phyloP scores from a whole-genome alignment of 2,329 filamentous ascomycete genomes.

The Dryadomyces sulphureus region DNA sequence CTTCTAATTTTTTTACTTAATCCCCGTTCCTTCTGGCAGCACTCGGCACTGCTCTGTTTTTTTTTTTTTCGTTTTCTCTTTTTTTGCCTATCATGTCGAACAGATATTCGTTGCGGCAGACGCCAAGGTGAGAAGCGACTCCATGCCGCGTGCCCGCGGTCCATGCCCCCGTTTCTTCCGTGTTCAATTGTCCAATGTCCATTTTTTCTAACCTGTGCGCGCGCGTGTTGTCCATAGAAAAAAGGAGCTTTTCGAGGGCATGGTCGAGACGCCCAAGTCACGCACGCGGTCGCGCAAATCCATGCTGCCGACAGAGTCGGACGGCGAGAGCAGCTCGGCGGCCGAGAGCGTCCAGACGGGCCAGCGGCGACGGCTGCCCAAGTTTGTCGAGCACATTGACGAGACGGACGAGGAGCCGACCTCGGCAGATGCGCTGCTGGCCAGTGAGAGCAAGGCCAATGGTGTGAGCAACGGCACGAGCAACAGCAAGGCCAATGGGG shows the following conservation, averaged over 20 bases:
- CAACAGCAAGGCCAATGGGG: conserved; percentile 17
- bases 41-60: not conserved
- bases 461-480: conserved; percentile 9
- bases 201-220: too few species aligned
- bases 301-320: conserved; percentile 26
- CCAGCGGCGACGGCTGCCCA: conserved; percentile 30
- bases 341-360: conserved; percentile 28
- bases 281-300: conserved; percentile 34
- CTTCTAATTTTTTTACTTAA: not conserved
- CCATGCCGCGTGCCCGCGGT: too few species aligned
- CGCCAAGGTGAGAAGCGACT: conserved; percentile 19
- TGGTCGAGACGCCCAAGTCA: conserved; percentile 42
- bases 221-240: conserved; percentile 26
- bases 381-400: conserved; percentile 35
- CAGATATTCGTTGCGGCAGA: conserved; percentile 19
- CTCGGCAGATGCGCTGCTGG: not conserved
- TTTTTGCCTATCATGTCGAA: conserved; percentile 13
- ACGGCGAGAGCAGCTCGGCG: conserved; percentile 31
- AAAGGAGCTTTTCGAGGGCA: conserved; percentile 46
- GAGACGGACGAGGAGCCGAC: conserved; percentile 23
- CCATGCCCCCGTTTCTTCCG: too few species aligned
- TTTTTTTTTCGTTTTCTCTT: not conserved
- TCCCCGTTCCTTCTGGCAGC: not conserved
- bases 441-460: conserved; percentile 7
- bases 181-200: too few species aligned